Conservation (phyloP, 2,329 filamentous ascomycete genomes). For the Aspergillus brasiliensis region DNA sequence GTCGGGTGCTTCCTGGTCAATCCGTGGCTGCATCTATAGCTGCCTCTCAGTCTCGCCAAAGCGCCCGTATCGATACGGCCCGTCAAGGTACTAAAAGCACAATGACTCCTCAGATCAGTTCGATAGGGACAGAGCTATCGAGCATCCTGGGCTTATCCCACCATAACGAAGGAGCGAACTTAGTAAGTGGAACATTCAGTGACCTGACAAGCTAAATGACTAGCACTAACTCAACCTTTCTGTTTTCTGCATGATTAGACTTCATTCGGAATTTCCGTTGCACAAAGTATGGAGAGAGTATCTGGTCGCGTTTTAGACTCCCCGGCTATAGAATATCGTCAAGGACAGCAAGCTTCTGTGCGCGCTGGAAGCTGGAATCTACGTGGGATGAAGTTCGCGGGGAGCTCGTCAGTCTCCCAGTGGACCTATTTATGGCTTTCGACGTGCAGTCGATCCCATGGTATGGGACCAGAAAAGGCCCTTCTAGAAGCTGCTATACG, state of each 20-base stretch:
- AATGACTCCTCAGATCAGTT: background rate
- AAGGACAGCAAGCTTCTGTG: background rate
- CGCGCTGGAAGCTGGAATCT: background rate
- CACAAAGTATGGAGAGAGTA: background rate
- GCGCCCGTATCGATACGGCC: background rate
- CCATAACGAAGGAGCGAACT: background rate
- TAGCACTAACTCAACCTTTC: background rate
- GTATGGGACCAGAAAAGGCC: background rate
- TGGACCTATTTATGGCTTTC: background rate
- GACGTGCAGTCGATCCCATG: background rate
- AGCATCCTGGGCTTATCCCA: background rate
- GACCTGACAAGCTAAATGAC: no score
- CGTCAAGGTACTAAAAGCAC: background rate
- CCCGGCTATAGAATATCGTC: background rate
- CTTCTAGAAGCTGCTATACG: background rate
- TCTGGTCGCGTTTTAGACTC: background rate
- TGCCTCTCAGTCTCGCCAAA: conserved; percentile 2
- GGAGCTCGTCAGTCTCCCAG: background rate
- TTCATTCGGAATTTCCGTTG: background rate
- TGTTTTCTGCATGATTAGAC: background rate
- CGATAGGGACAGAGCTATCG: background rate
- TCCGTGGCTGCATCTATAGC: conserved; percentile 49
- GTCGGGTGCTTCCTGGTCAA: conserved; percentile 64
- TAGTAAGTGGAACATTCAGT: background rate
- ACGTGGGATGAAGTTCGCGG: background rate